Conservation (phyloP, 495 filamentous ascomycete species). For the Aspergillus sclerotioniger region DNA sequence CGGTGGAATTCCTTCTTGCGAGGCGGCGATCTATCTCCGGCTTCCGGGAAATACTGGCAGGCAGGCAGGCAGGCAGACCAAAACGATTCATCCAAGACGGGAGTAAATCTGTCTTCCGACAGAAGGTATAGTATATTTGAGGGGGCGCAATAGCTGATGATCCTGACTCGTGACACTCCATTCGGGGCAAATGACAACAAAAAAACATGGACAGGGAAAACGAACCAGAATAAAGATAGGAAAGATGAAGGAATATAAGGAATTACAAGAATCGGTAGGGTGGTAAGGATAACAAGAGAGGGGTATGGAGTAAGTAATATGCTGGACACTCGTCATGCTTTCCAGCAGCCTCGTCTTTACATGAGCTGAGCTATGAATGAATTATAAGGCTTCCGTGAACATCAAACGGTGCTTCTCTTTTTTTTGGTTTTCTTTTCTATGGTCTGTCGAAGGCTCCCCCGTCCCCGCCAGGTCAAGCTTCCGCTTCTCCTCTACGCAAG, state of each 20-base stretch:
- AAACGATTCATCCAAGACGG: not conserved
- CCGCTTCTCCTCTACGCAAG: conserved; percentile 76
- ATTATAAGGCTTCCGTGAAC: conserved; percentile 12
- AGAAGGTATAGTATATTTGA: not conserved
- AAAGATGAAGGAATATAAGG: conserved; percentile 12
- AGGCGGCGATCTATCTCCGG: no score
- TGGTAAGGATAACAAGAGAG: conserved; percentile 3
- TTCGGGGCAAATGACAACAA: not conserved
- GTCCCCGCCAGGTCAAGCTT: conserved; percentile 32
- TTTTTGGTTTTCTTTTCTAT: conserved; percentile 11
- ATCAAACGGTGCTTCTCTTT: conserved; percentile 5
- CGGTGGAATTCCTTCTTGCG: no score
- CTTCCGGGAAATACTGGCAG: no score
- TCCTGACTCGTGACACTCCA: conserved; percentile 8
- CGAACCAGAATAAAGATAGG: conserved; percentile 1
- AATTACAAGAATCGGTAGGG: conserved; percentile 5
- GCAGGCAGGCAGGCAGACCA: not conserved
- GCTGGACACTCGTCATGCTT: conserved; percentile 19
- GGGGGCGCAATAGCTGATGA: not conserved
- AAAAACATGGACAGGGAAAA: not conserved
- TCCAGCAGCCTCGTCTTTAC: conserved; percentile 21
- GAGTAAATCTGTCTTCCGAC: not conserved
- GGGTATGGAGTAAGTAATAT: conserved; percentile 21
- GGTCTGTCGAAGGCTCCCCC: not conserved
- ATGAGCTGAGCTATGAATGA: conserved; percentile 15